A percentile compares a stretch with the other conserved stretches of the same genome.
phyloP scores from a whole-genome alignment of 768 basidiomycete genomes.

The Russula sp. region DNA sequence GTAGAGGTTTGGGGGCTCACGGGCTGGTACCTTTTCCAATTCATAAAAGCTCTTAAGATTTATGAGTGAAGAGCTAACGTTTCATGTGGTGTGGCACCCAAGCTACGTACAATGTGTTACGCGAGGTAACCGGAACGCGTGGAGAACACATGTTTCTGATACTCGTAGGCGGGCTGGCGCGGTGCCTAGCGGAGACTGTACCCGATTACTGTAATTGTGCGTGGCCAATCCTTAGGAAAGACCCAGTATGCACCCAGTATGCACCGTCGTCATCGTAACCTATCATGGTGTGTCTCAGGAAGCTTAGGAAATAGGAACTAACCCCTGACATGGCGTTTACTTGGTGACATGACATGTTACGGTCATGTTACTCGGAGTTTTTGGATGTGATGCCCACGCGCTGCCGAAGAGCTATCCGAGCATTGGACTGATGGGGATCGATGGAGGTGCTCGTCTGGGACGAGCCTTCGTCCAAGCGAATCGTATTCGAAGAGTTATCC shows the following conservation, averaged over 20 bases:
- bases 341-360: no score
- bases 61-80: constrained; percentile 42
- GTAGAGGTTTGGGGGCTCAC: constrained; percentile 82
- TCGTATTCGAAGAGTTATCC: not conserved
- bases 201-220: not conserved
- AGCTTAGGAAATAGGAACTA: not conserved
- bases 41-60: constrained; percentile 56
- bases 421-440: constrained; percentile 12
- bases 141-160: not conserved
- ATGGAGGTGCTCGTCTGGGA: constrained; percentile 13
- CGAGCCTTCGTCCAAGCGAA: not conserved
- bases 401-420: constrained; percentile 14
- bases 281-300: not conserved
- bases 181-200: not conserved
- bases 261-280: constrained; percentile 1
- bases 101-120: constrained; percentile 9
- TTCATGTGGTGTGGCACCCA: constrained; percentile 2
- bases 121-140: not conserved
- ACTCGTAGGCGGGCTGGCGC: not conserved
- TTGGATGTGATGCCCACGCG: constrained; percentile 4
- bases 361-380: not conserved
- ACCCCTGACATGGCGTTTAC: no score
- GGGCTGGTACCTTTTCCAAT: constrained; percentile 70
- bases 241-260: not conserved
- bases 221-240: not conserved